Percentiles rank a stretch among this genome's conserved stretches.
Conservation (phyloP, 495 filamentous ascomycete species). For the Pseudoneurospora amorphoporcata region DNA sequence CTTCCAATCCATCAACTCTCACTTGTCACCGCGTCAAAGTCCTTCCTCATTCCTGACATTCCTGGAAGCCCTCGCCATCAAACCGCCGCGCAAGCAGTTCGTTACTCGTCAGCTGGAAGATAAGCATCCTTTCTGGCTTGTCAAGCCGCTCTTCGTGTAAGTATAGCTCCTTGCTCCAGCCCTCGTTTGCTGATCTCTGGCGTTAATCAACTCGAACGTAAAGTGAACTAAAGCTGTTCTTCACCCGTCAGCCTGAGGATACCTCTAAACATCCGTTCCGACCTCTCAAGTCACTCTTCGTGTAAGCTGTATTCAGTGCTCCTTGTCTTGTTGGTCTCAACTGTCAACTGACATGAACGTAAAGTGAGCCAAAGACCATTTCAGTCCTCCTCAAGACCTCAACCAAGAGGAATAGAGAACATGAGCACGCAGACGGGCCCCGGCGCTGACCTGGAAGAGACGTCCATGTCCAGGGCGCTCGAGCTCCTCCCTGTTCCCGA, state of each 20-base stretch:
- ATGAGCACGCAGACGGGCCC: background rate
- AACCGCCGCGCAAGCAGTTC: background rate
- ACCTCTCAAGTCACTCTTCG: background rate
- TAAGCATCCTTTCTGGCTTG: background rate
- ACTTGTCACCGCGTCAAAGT: background rate
- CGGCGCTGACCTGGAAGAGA: background rate
- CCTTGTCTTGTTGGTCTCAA: background rate
- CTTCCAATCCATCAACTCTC: background rate
- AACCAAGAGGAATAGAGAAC: too few relatives aligned
- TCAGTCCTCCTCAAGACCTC: too few relatives aligned
- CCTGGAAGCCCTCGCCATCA: background rate
- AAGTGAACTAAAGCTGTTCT: too few relatives aligned
- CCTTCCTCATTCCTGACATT: background rate
- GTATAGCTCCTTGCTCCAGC: too few relatives aligned
- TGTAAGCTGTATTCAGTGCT: background rate
- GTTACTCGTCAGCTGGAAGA: background rate
- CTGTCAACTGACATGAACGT: too few relatives aligned
- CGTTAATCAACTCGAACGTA: too few relatives aligned
- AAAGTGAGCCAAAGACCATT: too few relatives aligned
- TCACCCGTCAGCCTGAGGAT: too few relatives aligned
- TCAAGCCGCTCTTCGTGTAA: too few relatives aligned
- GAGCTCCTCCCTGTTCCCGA: rapidly evolving
- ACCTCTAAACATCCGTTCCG: background rate
- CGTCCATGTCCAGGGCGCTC: background rate
- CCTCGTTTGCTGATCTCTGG: too few relatives aligned